phyloP scores from a whole-genome alignment of 805 yeast genomes.

The Lachancea mirantina region DNA sequence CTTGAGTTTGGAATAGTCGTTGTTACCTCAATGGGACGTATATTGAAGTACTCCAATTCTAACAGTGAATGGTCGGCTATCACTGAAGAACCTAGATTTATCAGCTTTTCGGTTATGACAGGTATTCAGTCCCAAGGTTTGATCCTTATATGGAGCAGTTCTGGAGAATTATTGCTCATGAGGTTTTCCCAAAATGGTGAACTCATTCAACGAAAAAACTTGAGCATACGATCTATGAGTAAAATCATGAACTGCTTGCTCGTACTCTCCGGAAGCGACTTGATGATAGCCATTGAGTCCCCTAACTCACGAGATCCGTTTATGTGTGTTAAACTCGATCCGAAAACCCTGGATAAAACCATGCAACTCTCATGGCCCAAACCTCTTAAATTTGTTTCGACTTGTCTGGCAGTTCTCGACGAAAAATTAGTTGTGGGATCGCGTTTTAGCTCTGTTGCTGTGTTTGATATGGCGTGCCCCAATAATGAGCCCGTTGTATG shows the following conservation, averaged over 20 bases:
- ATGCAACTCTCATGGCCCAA: slow-evolving; percentile 28
- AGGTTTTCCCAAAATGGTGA: slow-evolving; percentile 35
- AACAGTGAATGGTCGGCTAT: slow-evolving; percentile 26
- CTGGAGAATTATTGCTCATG: slow-evolving; percentile 40
- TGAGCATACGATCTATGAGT: slow-evolving; percentile 27
- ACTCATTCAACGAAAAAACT: slow-evolving; percentile 16
- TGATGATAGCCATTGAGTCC: slow-evolving; percentile 49
- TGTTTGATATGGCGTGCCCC: slow-evolving; percentile 37
- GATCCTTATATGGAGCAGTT: slow-evolving; percentile 30
- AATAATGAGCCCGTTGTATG: slow-evolving; percentile 21
- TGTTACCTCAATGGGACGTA: slow-evolving; percentile 54
- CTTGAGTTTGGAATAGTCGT: slow-evolving; percentile 40
- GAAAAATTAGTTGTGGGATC: slow-evolving; percentile 57
- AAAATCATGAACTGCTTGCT: slow-evolving; percentile 48
- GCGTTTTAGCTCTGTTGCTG: slow-evolving; percentile 57
- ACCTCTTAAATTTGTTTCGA: slow-evolving; percentile 47
- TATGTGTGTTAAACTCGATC: slow-evolving; percentile 34
- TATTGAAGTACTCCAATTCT: slow-evolving; percentile 30
- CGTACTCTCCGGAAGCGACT: slow-evolving; percentile 18
- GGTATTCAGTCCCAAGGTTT: slow-evolving; percentile 34
- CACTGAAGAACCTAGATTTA: slow-evolving; percentile 23
- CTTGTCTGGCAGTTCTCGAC: slow-evolving; percentile 44
- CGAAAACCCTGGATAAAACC: slow-evolving; percentile 22
- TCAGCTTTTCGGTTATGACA: slow-evolving; percentile 38
- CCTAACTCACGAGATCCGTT: slow-evolving; percentile 60